These are phyloP conservation scores for Penicillium subrubescens DNA, from an alignment of 495 filamentous ascomycete species.

Conservation along the genomic window DNA sequence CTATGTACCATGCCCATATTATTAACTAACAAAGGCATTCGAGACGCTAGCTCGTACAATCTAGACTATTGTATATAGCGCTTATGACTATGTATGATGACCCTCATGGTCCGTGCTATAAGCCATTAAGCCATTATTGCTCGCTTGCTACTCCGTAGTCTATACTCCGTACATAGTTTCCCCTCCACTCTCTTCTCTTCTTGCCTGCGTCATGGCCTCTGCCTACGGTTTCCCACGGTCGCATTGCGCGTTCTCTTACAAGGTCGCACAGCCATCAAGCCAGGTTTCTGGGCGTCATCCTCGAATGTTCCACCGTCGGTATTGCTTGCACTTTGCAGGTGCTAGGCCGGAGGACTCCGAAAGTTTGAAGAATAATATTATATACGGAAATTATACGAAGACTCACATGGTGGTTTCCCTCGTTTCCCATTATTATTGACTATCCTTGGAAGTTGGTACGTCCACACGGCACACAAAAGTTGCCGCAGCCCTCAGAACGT, in stretches of 20 bases:
- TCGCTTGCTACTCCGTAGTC: background rate
- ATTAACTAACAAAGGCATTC: background rate
- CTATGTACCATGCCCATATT: background rate
- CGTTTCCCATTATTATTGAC: background rate
- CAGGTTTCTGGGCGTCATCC: background rate
- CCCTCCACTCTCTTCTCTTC: background rate
- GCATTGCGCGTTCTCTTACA: background rate
- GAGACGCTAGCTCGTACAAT: background rate
- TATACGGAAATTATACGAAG: background rate
- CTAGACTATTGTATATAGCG: background rate
- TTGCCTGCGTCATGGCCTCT: background rate
- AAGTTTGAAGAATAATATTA: background rate
- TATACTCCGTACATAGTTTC: background rate
- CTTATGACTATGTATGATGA: background rate
- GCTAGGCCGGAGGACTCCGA: background rate
- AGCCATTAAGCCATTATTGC: background rate
- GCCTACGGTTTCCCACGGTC: background rate
- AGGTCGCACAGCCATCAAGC: background rate
- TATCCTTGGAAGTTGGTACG: background rate
- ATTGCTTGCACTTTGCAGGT: background rate
- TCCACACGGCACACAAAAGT: background rate
- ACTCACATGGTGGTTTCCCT: background rate
- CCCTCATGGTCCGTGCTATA: background rate
- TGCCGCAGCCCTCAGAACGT: slow-evolving; percentile 4
- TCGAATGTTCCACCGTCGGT: background rate